Conservation (phyloP, 441 rosid genomes). For the Corymbia citriodora region DNA sequence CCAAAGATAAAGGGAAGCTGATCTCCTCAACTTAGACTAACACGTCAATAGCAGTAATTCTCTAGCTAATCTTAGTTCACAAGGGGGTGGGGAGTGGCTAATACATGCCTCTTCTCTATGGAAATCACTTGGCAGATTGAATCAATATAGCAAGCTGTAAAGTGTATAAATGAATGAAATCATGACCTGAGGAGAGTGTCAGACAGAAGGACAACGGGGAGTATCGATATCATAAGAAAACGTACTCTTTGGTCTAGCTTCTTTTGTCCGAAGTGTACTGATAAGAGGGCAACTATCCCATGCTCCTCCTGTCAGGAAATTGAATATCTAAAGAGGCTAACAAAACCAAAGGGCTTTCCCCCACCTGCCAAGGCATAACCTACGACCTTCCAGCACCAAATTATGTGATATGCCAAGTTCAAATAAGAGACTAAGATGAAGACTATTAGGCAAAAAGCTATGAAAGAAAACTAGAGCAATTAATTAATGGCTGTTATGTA, state of each 20-base stretch:
- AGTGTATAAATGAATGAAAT: not conserved
- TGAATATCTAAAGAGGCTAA: not conserved
- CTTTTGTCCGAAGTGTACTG: not conserved
- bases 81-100: not conserved
- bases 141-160: not conserved
- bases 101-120: not conserved
- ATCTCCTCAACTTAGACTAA: not conserved
- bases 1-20: not conserved
- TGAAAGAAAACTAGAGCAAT: not conserved
- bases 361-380: not conserved
- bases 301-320: not conserved
- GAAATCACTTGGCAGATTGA: not conserved
- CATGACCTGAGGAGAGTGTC: not conserved
- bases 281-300: not conserved
- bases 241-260: not conserved
- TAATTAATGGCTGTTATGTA: not conserved
- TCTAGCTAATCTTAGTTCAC: not conserved
- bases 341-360: not conserved
- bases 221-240: not conserved
- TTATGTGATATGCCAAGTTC: not conserved
- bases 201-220: not conserved
- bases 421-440: not conserved
- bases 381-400: not conserved
- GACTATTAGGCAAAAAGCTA: not conserved
- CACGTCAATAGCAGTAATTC: not conserved